Percentiles rank a stretch among this genome's conserved stretches.
Conservation (phyloP, 2,329 filamentous ascomycete species). For the Claviceps africana region DNA sequence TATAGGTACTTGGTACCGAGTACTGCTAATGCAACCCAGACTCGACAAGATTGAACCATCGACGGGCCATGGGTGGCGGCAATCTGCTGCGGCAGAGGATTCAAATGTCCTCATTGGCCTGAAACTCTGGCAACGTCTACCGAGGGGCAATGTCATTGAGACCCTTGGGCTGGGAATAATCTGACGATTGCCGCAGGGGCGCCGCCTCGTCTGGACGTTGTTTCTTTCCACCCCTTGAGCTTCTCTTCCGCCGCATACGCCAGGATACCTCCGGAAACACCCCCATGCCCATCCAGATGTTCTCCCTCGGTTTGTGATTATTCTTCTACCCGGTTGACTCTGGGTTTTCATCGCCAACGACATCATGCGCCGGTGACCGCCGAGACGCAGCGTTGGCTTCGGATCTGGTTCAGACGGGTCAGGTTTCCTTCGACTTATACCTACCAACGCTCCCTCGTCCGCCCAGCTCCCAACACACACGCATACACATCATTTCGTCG, state of each 20-base stretch:
- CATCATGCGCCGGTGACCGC: conserved; percentile 1
- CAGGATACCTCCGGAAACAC: no score
- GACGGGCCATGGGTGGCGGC: neutral
- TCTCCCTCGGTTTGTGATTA: neutral
- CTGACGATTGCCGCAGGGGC: conserved; percentile 1
- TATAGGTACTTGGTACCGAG: no score
- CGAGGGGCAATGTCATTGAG: neutral
- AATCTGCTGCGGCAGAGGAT: neutral
- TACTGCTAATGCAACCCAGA: no score
- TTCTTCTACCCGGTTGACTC: neutral
- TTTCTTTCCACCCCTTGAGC: neutral
- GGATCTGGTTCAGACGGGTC: neutral
- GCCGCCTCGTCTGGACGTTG: neutral
- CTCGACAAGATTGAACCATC: neutral
- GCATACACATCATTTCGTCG: neutral
- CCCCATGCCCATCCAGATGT: neutral
- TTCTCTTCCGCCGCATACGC: neutral
- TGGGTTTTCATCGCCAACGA: neutral
- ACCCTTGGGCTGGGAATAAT: neutral
- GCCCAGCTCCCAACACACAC: neutral
- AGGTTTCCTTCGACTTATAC: neutral
- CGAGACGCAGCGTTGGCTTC: neutral
- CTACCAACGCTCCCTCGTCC: neutral
- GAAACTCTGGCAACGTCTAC: neutral
- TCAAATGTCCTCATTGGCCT: neutral